A percentile compares a stretch with the other conserved stretches of the same genome.
Evolutionary conservation across 148 eudicot species (phyloP).

Genomic region (Arctostaphylos glauca): DNA sequence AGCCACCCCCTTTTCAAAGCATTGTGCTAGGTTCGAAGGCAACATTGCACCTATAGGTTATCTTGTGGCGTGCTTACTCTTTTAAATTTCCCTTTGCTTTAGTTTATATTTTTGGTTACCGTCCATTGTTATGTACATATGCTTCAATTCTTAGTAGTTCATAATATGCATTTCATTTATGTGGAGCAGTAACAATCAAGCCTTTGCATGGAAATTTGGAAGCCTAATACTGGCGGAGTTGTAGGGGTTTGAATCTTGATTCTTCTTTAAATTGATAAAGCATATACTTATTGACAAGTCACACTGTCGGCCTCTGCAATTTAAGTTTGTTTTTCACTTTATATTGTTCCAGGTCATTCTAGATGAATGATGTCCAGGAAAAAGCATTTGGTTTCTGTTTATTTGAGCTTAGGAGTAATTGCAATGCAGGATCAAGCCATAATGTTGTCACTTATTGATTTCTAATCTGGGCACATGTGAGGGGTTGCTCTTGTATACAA

Average conservation of each 20-base stretch:
- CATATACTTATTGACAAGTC: not conserved
- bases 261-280: not conserved
- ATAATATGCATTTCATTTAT: not conserved
- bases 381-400: not conserved
- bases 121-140: not conserved
- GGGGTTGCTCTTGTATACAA: not conserved
- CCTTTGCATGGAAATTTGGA: not conserved
- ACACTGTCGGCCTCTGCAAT: not conserved
- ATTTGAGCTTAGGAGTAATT: not conserved
- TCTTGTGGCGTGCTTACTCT: not conserved
- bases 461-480: not conserved
- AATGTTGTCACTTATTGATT: not conserved
- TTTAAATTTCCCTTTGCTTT: not conserved
- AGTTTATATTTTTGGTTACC: not conserved
- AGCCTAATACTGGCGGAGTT: not conserved
- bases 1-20: not conserved
- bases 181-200: not conserved
- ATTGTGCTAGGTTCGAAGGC: constrained; percentile 6
- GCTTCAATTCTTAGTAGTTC: not conserved
- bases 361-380: not conserved
- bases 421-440: not conserved
- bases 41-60: not conserved
- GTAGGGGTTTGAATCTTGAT: not conserved
- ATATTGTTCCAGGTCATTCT: not conserved
- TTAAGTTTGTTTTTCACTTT: not conserved